Evolutionary conservation across 2,329 filamentous ascomycete genomes (phyloP).

Genomic region (Aspergillus amoenus): DNA sequence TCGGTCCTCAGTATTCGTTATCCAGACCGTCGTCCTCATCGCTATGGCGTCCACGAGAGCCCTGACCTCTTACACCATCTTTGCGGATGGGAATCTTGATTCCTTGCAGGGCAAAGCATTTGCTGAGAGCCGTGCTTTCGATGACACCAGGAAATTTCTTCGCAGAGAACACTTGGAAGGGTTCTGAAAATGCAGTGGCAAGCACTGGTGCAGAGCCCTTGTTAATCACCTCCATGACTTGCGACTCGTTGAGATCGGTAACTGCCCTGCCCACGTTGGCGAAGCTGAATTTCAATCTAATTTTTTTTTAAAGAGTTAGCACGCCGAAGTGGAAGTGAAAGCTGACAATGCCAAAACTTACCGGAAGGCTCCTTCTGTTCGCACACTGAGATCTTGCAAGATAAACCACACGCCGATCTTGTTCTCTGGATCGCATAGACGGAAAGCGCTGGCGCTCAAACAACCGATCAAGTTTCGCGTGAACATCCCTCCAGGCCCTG

Average conservation of each 20-base stretch:
- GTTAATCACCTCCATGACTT: constrained; percentile 58
- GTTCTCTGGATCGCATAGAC: constrained; percentile 73
- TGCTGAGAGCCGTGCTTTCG: constrained; percentile 86
- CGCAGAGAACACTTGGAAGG: constrained; percentile 90
- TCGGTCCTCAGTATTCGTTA: constrained; percentile 28
- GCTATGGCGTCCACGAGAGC: constrained; percentile 34
- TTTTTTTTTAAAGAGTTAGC: constrained; percentile 3
- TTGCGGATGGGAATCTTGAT: constrained; percentile 97
- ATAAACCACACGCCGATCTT: constrained; percentile 96
- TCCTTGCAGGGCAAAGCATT: constrained; percentile 87
- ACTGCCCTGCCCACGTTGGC: constrained; percentile 71
- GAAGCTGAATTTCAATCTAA: constrained; percentile 69
- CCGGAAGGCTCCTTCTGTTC: constrained; percentile 90
- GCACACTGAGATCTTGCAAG: constrained; percentile 88
- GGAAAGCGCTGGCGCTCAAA: constrained; percentile 82
- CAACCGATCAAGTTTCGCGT: constrained; percentile 94
- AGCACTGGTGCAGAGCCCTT: constrained; percentile 76
- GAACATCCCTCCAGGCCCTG: constrained; percentile 75
- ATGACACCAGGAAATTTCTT: constrained; percentile 99
- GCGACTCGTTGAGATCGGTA: constrained; percentile 25
- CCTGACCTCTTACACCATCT: constrained; percentile 62
- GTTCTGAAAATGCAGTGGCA: constrained; percentile 80
- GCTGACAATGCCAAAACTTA: constrained; percentile 40
- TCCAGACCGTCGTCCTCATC: constrained; percentile 35
- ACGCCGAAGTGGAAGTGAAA: not conserved